phyloP scores from a whole-genome alignment of 73 alveolate species.

The Tetrahymena thermophila region DNA sequence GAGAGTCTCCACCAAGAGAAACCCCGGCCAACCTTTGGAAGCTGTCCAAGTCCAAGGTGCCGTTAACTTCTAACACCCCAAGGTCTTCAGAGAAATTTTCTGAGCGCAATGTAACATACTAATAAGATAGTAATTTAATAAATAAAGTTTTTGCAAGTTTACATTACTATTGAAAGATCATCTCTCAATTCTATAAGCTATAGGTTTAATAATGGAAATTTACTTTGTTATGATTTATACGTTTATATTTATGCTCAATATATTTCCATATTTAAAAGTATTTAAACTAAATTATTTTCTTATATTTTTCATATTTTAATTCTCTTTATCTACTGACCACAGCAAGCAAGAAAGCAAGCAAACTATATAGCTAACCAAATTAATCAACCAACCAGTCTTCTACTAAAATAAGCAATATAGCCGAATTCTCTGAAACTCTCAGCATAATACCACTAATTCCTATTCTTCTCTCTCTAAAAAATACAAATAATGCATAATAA shows the following conservation, averaged over 20 bases:
- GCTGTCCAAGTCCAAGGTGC: slow-evolving; percentile 9
- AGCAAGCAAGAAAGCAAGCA: neutral
- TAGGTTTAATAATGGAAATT: neutral
- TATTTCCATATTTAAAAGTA: neutral
- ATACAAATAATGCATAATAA: neutral
- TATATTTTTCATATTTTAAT: neutral
- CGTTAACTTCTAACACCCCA: slow-evolving; percentile 38
- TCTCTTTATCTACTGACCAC: neutral
- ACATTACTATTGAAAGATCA: neutral
- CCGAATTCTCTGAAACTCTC: too few relatives aligned
- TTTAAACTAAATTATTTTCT: neutral
- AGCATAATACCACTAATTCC: too few relatives aligned
- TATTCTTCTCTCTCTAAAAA: too few relatives aligned
- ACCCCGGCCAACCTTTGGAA: slow-evolving; percentile 38
- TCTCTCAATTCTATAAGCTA: neutral
- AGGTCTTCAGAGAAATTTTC: slow-evolving; percentile 30
- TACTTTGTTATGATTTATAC: neutral
- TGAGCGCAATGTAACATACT: slow-evolving; percentile 28
- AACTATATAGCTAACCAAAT: neutral
- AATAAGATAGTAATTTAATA: neutral
- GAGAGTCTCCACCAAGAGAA: slow-evolving; percentile 34
- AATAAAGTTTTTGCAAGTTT: neutral
- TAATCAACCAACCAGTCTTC: neutral
- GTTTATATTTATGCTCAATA: neutral
- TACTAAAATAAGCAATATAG: too few relatives aligned